Conservation (phyloP, 2,329 filamentous ascomycete genomes). For the Didymella lethalis region DNA sequence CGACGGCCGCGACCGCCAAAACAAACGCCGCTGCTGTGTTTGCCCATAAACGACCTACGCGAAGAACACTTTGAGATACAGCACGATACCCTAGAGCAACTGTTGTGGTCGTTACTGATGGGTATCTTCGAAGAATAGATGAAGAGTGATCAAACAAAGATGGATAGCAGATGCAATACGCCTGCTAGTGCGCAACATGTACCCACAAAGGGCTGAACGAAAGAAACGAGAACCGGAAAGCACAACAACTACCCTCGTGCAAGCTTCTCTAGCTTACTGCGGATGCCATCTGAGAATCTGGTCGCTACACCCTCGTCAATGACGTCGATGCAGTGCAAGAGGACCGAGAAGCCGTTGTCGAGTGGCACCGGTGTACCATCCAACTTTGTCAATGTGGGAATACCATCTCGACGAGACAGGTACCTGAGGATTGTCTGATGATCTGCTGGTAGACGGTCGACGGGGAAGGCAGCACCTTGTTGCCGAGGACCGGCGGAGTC, state of each 20-base stretch:
- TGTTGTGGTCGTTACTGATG: slow-evolving; percentile 26
- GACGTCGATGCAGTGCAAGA: slow-evolving; percentile 62
- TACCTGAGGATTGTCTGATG: slow-evolving; percentile 61
- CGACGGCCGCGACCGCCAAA: slow-evolving; percentile 10
- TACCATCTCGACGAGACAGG: slow-evolving; percentile 62
- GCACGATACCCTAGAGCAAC: slow-evolving; percentile 26
- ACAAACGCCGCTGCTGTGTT: slow-evolving; percentile 12
- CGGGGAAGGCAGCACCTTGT: slow-evolving; percentile 56
- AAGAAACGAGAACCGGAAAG: slow-evolving; percentile 5
- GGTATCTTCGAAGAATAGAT: slow-evolving; percentile 28
- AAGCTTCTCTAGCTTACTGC: slow-evolving; percentile 61
- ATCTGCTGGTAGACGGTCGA: slow-evolving; percentile 61
- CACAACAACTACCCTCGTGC: slow-evolving; percentile 38
- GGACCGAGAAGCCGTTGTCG: slow-evolving; percentile 58
- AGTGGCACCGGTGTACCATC: slow-evolving; percentile 59
- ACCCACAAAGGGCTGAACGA: slow-evolving; percentile 1
- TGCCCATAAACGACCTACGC: slow-evolving; percentile 23
- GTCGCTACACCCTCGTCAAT: slow-evolving; percentile 62
- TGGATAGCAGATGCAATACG: slow-evolving; percentile 16
- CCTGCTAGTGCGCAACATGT: slow-evolving; percentile 15
- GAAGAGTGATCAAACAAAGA: slow-evolving; percentile 11
- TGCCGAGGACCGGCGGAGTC: slow-evolving; percentile 52
- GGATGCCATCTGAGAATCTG: slow-evolving; percentile 63
- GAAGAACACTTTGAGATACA: slow-evolving; percentile 7
- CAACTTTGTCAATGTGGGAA: slow-evolving; percentile 60